Base-by-base conservation (phyloP, 345 rosid species). In the Clausena lansium region DNA sequence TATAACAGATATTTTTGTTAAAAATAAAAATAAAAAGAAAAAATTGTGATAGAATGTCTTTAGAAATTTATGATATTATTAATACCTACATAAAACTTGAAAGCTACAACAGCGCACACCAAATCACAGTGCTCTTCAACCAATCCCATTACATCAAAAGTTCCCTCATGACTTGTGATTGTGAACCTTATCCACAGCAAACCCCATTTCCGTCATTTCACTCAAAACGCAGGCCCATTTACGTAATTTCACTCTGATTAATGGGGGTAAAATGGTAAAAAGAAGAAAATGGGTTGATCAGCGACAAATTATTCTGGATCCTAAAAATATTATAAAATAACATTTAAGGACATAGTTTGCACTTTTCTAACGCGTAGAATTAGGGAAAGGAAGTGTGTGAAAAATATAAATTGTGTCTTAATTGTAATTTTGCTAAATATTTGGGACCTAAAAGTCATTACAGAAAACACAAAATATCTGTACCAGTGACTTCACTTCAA, bases 151-250 rank as follows among this genome's bases (percentile, higher is more conserved):
- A 36, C 63, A 0, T 20, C 36, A 54, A 24, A 15, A 22, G 27
- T 5, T 67, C 22, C 58, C 70, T 70, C 75, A 70, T 77, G 80
- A 77, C 15, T 69, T 69, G 70, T 70, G 75, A 61, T 1, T 4
- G 57, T 17, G 57, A 77, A 60, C 70, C 75, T 70, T 61, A 61
- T 60, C 75, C 80, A 22, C 30, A n/a, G 27, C 15, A 30, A 54
- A 64, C 62, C 50, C 25, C 57, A 0, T 10, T 59, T 35, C 17
- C 47, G 60, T 47, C 25, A 75, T 30, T 75, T 75, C 33, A 47
- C 36, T 1, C 13, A 35, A n/a, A 33, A 6, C 4, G 2, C 9
- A 38, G 52, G 50, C 35, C 2, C 5, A 15, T 73, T 58, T 7
- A 15, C 67, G 67, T 36, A 57, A 72, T 58, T 72, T 24, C 36